Evolutionary conservation across 192 early-diverging fungal species (phyloP), one percentile per base, ranked within the genome.

Genomic region (Coemansia asiatica): DNA sequence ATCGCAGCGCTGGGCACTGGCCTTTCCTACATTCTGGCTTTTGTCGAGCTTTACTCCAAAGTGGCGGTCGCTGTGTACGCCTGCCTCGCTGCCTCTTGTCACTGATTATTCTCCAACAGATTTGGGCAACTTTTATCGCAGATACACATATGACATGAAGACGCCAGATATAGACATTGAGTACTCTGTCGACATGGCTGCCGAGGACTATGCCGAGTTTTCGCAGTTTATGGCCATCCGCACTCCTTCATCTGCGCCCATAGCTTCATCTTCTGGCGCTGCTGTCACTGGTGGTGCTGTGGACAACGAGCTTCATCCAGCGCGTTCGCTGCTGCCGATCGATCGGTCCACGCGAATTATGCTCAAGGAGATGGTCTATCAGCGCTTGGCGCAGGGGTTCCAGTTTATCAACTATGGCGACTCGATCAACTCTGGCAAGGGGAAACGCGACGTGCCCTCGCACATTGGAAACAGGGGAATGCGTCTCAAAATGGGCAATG

Each of bases 381-480:
- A 95, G 75, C 86, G 96, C n/a, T 66, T 98, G 40, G 84, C 89
- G 36, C 94, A 98, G 71, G 95, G 95, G 23, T 97, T 94, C 69
- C 95, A 96, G 75, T 81, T 97, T 13, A 89, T 96, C 57, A 84
- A 87, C 12, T 69, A 76, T 25, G 61, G 38, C 53, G 66, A 68
- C 13, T 44, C 61, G 1, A 4, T 26, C 15, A 21, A 23, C 25
- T 12, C 53, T 2, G 21, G 65, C 15, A 56, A 56, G 27, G 33
- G 50, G 25, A 38, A 26, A 8, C 57, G 58, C 35, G 58, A 62
- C 40, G 25, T 22, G 16, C 22, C 58, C 0, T 12, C 54, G 23
- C 53, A 59, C 9, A 28, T 65, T 18, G 60, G 54, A 9, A n/a
- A 38, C 12, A 28, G 60, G 9, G 54, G 53, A 6, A 8, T 44